Conservation (phyloP, 345 rosid genomes). For the Stellera chamaejasme region DNA sequence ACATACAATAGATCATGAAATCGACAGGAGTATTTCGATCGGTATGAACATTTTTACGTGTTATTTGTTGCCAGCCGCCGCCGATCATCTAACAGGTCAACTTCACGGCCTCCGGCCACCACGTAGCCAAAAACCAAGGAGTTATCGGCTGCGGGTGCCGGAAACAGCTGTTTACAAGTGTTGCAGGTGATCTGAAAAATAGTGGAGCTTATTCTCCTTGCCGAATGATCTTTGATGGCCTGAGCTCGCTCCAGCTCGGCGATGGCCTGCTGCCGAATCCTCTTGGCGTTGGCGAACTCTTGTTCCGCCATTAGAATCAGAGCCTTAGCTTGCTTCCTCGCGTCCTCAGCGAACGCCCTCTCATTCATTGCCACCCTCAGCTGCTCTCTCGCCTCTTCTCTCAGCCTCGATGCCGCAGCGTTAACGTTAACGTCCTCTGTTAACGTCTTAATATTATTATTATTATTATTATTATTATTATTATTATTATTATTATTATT, state of each 20-base stretch:
- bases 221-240: constrained; percentile 50
- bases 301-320: constrained; percentile 76
- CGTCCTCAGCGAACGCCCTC: constrained; percentile 50
- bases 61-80: constrained; percentile 6
- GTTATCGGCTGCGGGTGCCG: constrained; percentile 27
- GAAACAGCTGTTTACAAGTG: constrained; percentile 62
- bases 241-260: constrained; percentile 68
- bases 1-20: neutral
- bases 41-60: too few relatives aligned
- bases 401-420: constrained; percentile 17
- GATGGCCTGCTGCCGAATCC: constrained; percentile 70
- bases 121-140: constrained; percentile 43
- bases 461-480: constrained; percentile 1
- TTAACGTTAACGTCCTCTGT: constrained; percentile 19
- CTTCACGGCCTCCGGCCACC: constrained; percentile 36
- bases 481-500: neutral
- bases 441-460: constrained; percentile 9
- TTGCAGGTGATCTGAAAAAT: constrained; percentile 72
- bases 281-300: constrained; percentile 72
- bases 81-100: constrained; percentile 10
- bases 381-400: constrained; percentile 34
- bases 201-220: constrained; percentile 50
- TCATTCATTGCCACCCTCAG: constrained; percentile 51
- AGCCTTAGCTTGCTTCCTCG: constrained; percentile 50
- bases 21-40: neutral